Conservation (phyloP, 1,284 basidiomycete species). For the Cystobasidiaceae sp. region DNA sequence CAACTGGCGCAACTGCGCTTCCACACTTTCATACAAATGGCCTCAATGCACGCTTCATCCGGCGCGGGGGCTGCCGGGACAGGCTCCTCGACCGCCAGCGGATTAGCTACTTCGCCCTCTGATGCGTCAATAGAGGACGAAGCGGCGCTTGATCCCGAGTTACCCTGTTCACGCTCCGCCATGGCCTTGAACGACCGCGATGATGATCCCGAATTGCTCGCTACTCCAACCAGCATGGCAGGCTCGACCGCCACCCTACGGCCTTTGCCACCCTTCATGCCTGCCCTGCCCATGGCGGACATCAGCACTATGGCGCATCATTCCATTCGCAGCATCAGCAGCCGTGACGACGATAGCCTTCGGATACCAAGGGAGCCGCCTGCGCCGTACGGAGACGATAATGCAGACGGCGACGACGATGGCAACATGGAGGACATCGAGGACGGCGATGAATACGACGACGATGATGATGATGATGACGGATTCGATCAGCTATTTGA, state of each 20-base stretch:
- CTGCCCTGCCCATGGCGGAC: no score
- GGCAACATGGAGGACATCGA: slow-evolving; percentile 15
- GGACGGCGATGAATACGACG: slow-evolving; percentile 11
- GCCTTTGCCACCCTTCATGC: no score
- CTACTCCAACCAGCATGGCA: neutral
- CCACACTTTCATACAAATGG: no score
- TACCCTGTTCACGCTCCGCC: no score
- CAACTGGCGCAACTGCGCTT: no score
- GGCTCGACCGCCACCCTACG: neutral
- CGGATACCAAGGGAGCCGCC: slow-evolving; percentile 2
- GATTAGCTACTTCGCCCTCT: neutral
- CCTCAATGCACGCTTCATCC: no score
- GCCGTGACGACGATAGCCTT: neutral
- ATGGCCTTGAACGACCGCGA: no score
- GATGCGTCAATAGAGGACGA: slow-evolving; percentile 10
- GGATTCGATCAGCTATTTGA: slow-evolving; percentile 21
- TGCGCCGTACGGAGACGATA: slow-evolving; percentile 8
- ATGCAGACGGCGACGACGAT: slow-evolving; percentile 17
- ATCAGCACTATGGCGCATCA: no score
- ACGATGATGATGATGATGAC: slow-evolving; percentile 20
- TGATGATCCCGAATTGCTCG: no score
- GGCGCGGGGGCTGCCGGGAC: no score
- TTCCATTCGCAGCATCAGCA: slow-evolving; percentile 5
- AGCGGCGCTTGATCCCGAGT: slow-evolving; percentile 7
- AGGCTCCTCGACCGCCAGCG: no score